Evolutionary conservation across 2,329 filamentous ascomycete genomes (phyloP), one percentile per base, ranked within the genome.

Genomic region (Penicillium sp.): DNA sequence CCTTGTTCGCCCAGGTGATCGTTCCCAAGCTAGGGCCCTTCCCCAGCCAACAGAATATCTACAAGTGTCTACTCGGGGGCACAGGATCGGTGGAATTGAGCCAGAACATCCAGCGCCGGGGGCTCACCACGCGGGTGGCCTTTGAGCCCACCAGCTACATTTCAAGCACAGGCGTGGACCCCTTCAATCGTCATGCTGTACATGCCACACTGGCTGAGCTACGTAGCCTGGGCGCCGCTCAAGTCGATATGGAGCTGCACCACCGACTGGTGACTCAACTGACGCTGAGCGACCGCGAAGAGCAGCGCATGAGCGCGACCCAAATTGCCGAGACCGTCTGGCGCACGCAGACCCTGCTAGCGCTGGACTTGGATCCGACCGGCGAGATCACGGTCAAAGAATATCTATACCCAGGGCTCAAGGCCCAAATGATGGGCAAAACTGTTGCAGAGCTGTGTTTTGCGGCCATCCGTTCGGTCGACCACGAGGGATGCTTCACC

Each of bases 391-490:
- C 42, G 0, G 46, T 52, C 33, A 60, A 60, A 37, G 43, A 55
- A 12, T 60, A 60, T 27, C 41, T 55, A 5, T 56, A 54, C 24
- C 58, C 58, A 0, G 34, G 28, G 8, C 37, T 58, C 3, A 60
- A 60, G 35, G 45, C 48, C 2, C 24, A 43, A 5, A 42, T 48
- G 18, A 54, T 39, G 2, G 41, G 38, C 1, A 37, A 9, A 11
- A 25, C 26, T 4, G 28, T 47, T 8, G 35, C 39, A 0, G 12
- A 46, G 5, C 13, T 52, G 12, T 35, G 46, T 24, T 50, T 50
- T 4, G 29, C 35, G 18, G 46, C 47, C 13, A 42, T 52, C 9
- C 47, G 45, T 1, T 46, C 40, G 32, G 32, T 44, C 6, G 49
- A 52, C 28, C 24, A 26, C 9, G 5, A 46, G 24, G 42, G 47